phyloP scores from a whole-genome alignment of 2,329 filamentous ascomycete genomes.

The Calonectria ilicicola region DNA sequence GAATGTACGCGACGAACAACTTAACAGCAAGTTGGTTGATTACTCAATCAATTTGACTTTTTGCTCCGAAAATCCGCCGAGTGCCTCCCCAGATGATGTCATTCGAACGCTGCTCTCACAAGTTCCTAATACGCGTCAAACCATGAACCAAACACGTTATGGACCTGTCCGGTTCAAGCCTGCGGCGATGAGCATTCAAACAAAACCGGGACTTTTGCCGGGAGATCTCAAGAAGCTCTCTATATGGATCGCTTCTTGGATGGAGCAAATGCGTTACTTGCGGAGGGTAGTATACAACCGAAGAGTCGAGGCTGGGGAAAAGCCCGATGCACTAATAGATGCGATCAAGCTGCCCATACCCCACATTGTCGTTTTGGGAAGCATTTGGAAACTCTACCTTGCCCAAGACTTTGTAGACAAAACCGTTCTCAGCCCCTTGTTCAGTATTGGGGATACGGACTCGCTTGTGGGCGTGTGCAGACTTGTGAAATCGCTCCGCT shows the following conservation, averaged over 20 bases:
- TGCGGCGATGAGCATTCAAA: neutral
- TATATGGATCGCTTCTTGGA: conserved; percentile 3
- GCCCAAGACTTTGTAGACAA: neutral
- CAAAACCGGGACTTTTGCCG: neutral
- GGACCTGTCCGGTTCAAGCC: neutral
- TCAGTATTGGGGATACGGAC: neutral
- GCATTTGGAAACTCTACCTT: neutral
- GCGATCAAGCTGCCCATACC: neutral
- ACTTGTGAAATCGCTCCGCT: conserved; percentile 2
- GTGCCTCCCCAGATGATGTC: neutral
- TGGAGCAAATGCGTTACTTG: conserved; percentile 12
- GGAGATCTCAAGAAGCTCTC: conserved; percentile 5
- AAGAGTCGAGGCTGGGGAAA: neutral
- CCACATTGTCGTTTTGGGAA: neutral
- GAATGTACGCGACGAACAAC: neutral
- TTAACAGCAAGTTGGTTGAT: neutral
- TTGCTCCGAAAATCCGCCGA: neutral
- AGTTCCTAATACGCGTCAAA: neutral
- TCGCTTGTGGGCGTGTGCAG: neutral
- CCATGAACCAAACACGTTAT: neutral
- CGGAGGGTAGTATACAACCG: neutral
- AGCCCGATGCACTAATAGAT: neutral
- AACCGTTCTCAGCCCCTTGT: neutral
- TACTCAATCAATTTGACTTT: neutral
- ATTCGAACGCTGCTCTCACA: neutral